Percentiles rank a stretch among this genome's conserved stretches.
These are phyloP conservation scores for Sporisorium exsertum DNA, from an alignment of 1,284 basidiomycete genomes.

Conservation along the genomic window DNA sequence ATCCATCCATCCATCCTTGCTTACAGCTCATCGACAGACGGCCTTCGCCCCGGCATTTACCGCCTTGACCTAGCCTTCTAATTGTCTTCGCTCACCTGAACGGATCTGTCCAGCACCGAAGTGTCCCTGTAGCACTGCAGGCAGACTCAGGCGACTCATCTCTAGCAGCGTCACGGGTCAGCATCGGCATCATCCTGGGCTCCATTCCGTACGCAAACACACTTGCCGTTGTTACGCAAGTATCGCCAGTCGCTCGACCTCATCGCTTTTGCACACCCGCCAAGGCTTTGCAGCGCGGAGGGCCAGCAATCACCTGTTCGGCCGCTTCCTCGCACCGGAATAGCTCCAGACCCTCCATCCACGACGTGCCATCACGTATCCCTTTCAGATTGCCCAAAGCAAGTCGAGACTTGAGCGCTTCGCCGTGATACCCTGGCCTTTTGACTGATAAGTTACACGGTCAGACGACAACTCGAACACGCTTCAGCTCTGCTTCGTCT, in stretches of 20 bases:
- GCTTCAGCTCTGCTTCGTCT: background rate
- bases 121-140: background rate
- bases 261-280: background rate
- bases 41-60: background rate
- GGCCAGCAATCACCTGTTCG: background rate
- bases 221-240: background rate
- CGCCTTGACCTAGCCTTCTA: background rate
- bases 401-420: background rate
- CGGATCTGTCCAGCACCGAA: background rate
- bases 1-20: background rate
- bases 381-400: too few relatives aligned
- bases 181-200: background rate
- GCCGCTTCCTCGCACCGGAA: background rate
- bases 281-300: background rate
- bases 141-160: background rate
- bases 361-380: background rate
- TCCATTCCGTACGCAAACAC: background rate
- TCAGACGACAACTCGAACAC: background rate
- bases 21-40: background rate
- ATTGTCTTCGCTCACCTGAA: background rate
- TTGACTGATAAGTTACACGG: background rate
- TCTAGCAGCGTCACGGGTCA: background rate
- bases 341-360: background rate
- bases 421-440: too few relatives aligned
- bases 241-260: background rate